Conservation (phyloP, 495 filamentous ascomycete species). For the Halenospora varia region DNA sequence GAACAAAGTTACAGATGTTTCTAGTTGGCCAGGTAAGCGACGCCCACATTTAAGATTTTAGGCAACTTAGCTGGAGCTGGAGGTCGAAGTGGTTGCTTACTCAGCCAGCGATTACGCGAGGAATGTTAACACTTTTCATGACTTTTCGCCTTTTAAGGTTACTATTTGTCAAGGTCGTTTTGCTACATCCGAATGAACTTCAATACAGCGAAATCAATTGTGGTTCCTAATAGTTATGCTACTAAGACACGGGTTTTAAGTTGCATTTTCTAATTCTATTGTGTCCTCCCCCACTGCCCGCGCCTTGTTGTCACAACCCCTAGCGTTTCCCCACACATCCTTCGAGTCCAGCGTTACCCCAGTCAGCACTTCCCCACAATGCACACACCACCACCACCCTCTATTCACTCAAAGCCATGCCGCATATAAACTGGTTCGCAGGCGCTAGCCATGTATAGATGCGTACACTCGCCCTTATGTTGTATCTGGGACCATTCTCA, state of each 20-base stretch:
- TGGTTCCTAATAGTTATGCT: not conserved
- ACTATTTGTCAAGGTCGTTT: not conserved
- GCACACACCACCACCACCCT: not conserved
- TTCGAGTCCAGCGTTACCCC: too few species aligned
- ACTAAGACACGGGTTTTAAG: not conserved
- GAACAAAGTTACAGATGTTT: not conserved
- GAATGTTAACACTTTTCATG: not conserved
- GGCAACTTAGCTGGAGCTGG: not conserved
- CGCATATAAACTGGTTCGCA: not conserved
- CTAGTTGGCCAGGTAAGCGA: not conserved
- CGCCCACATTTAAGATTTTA: not conserved
- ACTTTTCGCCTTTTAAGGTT: not conserved
- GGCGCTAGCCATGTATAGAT: not conserved
- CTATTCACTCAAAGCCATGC: not conserved
- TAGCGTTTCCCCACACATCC: not conserved
- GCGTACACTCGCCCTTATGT: not conserved
- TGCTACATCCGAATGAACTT: not conserved
- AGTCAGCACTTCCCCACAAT: not conserved
- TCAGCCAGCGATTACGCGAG: not conserved
- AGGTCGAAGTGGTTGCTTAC: not conserved
- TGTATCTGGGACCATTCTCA: not conserved
- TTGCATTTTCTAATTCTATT: not conserved
- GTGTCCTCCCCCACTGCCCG: not conserved
- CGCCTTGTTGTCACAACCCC: too few species aligned
- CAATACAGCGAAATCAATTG: not conserved